phyloP scores from a whole-genome alignment of 495 filamentous ascomycete genomes.

The Penicillium egyptiacum region DNA sequence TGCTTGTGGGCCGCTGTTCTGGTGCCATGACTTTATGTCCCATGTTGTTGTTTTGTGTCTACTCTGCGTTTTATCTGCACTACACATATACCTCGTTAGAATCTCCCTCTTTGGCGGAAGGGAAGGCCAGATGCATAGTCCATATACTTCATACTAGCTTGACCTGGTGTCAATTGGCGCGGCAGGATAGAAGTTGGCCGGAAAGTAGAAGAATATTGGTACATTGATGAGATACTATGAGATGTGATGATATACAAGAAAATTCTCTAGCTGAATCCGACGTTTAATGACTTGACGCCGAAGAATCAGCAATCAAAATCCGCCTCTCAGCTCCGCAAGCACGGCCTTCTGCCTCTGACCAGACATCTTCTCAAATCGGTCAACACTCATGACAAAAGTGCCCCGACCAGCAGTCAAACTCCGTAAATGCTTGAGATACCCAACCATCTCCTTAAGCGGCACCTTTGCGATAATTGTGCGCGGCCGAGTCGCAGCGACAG shows the following conservation, averaged over 20 bases:
- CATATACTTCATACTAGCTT: background rate
- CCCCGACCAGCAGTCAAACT: constrained; percentile 87
- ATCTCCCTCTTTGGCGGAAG: background rate
- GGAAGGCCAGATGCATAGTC: background rate
- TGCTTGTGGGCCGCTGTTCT: constrained; percentile 2
- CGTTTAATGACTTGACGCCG: background rate
- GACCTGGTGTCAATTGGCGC: background rate
- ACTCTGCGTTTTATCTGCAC: constrained; percentile 6
- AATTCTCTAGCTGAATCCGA: background rate
- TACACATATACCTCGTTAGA: constrained; percentile 20
- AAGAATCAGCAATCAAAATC: constrained; percentile 20
- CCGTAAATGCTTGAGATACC: constrained; percentile 87
- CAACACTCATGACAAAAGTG: constrained; percentile 87
- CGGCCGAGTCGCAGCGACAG: constrained; percentile 37
- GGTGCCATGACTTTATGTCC: constrained; percentile 17
- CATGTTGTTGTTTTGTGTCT: constrained; percentile 7
- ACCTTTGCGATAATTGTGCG: constrained; percentile 77
- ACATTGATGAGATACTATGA: constrained; percentile 12
- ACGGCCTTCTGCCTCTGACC: constrained; percentile 60
- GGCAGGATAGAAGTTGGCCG: background rate
- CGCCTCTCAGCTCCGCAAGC: constrained; percentile 50
- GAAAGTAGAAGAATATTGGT: constrained; percentile 1
- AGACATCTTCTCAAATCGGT: constrained; percentile 85
- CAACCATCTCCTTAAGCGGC: constrained; percentile 94
- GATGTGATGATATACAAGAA: constrained; percentile 9